A percentile compares a stretch with the other conserved stretches of the same genome.
phyloP scores from a whole-genome alignment of 768 basidiomycete genomes.

The Mycena epipterygia region DNA sequence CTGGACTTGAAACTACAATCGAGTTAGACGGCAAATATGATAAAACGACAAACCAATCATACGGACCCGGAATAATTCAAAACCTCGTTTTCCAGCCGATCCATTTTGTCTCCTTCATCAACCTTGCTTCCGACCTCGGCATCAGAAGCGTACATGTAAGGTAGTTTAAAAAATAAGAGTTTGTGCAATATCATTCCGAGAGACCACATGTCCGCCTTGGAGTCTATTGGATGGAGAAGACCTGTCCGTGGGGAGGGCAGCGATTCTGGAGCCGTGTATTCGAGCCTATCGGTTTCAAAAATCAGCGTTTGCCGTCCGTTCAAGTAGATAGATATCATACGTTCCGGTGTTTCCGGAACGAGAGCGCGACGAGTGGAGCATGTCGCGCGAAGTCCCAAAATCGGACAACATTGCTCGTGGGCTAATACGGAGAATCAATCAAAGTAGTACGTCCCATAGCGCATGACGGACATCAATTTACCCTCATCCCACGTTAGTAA shows the following conservation, averaged over 20 bases:
- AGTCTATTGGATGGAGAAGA: slow-evolving; percentile 77
- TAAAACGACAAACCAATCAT: slow-evolving; percentile 29
- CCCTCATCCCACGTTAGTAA: slow-evolving; percentile 93
- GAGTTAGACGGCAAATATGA: not conserved
- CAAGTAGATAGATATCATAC: slow-evolving; percentile 54
- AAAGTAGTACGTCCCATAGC: not conserved
- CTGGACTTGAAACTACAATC: slow-evolving; percentile 64
- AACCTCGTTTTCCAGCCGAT: slow-evolving; percentile 81
- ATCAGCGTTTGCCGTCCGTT: not conserved
- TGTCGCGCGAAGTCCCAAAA: slow-evolving; percentile 95
- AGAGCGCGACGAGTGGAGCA: slow-evolving; percentile 75
- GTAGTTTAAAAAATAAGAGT: slow-evolving; percentile 90
- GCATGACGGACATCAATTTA: slow-evolving; percentile 72
- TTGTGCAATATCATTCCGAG: slow-evolving; percentile 97
- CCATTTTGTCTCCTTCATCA: slow-evolving; percentile 74
- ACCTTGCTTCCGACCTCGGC: slow-evolving; percentile 62
- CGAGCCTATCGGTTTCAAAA: slow-evolving; percentile 62
- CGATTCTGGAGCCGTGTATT: slow-evolving; percentile 92
- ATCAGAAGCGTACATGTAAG: slow-evolving; percentile 81
- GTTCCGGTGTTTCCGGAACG: slow-evolving; percentile 97
- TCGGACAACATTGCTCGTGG: slow-evolving; percentile 96
- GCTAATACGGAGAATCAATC: slow-evolving; percentile 53
- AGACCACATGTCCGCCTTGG: slow-evolving; percentile 97
- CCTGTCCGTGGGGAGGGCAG: slow-evolving; percentile 78
- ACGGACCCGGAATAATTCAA: slow-evolving; percentile 77